Conservation (phyloP, 208 protist species). For the Endotrypanum monterogeii region DNA sequence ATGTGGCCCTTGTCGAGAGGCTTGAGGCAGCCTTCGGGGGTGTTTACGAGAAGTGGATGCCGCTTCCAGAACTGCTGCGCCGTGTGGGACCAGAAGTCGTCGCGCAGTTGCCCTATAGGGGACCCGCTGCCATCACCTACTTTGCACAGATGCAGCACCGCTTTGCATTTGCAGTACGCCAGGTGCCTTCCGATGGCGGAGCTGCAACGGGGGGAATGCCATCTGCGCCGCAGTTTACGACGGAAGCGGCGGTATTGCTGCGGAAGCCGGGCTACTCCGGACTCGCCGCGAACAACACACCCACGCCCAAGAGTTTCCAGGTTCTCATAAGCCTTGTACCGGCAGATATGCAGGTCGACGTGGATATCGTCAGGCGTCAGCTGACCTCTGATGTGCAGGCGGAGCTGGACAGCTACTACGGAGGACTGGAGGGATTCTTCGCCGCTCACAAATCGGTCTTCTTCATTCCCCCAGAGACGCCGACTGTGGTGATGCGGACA, state of each 20-base stretch:
- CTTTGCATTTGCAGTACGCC: slow-evolving; percentile 76
- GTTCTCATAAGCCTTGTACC: slow-evolving; percentile 56
- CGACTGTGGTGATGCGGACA: slow-evolving; percentile 77
- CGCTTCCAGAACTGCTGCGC: slow-evolving; percentile 67
- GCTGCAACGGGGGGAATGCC: slow-evolving; percentile 1
- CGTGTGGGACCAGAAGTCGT: slow-evolving; percentile 53
- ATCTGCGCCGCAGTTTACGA: slow-evolving; percentile 3
- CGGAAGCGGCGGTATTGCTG: slow-evolving; percentile 61
- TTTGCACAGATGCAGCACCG: slow-evolving; percentile 93
- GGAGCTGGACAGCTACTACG: slow-evolving; percentile 72
- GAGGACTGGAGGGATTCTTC: slow-evolving; percentile 55
- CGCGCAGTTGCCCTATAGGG: slow-evolving; percentile 58
- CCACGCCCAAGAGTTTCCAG: slow-evolving; percentile 70
- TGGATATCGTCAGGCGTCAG: slow-evolving; percentile 33
- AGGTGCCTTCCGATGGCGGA: background rate
- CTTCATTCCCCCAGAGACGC: slow-evolving; percentile 53
- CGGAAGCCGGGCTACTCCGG: slow-evolving; percentile 60
- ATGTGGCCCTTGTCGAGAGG: slow-evolving; percentile 29
- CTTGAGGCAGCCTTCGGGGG: slow-evolving; percentile 68
- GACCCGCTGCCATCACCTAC: slow-evolving; percentile 72
- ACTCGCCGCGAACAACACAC: slow-evolving; percentile 67
- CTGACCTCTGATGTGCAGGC: slow-evolving; percentile 36
- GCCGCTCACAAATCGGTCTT: slow-evolving; percentile 72
- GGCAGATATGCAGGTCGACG: slow-evolving; percentile 53
- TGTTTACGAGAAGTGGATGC: slow-evolving; percentile 73